Base-by-base conservation (phyloP, 2,329 filamentous ascomycete species). In the Hymenoscyphus scutula region DNA sequence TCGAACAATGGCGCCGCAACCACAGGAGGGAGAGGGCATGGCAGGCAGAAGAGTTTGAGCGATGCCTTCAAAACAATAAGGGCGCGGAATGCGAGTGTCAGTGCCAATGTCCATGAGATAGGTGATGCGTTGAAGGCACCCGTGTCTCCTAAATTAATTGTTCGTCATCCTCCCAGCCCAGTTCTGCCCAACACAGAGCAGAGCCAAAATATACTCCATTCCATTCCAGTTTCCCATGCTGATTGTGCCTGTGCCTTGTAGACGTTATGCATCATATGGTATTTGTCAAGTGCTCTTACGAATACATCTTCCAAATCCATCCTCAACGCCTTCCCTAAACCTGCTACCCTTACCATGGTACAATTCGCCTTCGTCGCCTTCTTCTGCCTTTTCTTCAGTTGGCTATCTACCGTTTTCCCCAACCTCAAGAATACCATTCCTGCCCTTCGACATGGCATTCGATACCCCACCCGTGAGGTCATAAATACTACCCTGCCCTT, bases 221-320 rank as follows among this genome's bases (percentile, higher is more conserved):
- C 45, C 45, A 51, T 51, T 51, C 8, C 45, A 23, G 5, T 51
- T 11, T 55, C 59, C 57, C 70, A 67, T 74, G 65, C 75, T 74
- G 63, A 72, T 68, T 38, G 64, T 58, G 59, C 15, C 11, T 60
- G 53, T 30, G 17, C 19, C 41, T 64, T 70, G 69, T 76, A 97
- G 94, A 77, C 84, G 58, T 87, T 97, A 56, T 98, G 94, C 77
- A 79, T 93, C 62, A 78, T 94, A 73, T 98, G 95, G 95, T 99
- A 98, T 80, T 84, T 90, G 75, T 96, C 93, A 27, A 98, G 94
- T 53, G 95, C 96, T 66, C 81, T 98, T 70, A 97, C 95, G 65
- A 99, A 98, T 75, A 97, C 95, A 1, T 98, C 95, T 27, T 97
- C 95, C 59, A 99, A 99, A 79, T 91, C 94, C 19, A 99, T 99